Base-by-base conservation (phyloP, 164 flowering plant genomes). In the Chloranthus sessilifolius region DNA sequence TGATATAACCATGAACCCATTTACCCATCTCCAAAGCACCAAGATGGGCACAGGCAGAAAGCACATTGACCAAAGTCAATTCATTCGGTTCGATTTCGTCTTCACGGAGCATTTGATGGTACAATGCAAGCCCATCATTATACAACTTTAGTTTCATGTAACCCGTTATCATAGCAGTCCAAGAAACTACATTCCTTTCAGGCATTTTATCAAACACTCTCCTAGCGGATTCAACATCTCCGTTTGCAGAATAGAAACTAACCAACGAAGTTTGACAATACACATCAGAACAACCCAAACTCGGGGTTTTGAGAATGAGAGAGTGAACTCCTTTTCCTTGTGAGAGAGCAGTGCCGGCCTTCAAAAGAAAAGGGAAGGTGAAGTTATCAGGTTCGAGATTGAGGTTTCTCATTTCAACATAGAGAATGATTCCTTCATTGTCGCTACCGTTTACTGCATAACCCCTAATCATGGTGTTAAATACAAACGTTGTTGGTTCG, bases 101-200 rank as follows among this genome's bases (percentile, higher is more conserved):
- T 21, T 16, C 39, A 17, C 52, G 59, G n/a, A n/a, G n/a, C 70
- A 61, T 61, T 25, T 27, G 34, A 34, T 53, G 55, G 37, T 58
- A 64, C 44, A 58, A 37, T 33, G 45, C 63, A 39, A 64, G 59
- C 4, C 46, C 68, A 2, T 64, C 52, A 1, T 21, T 47, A 8
- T 27, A 60, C 29, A 24, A 37, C 29, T 35, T 37, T 7, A 45
- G 53, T 26, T 56, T 59, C 57, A 60, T 48, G 31, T 60, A 65
- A 16, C 61, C 61, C 0, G 65, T 61, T 20, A 61, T 46, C 54
- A 66, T 60, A 1, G 62, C 65, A 31, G 61, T 61, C 70, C 70
- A 61, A 5, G 66, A 61, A 16, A 66, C 66, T 28, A 56, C 59
- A 47, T 66, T 66, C 41, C 55, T 61, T 2, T 35, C 42, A 1